A percentile compares a stretch with the other conserved stretches of the same genome.
phyloP scores from a whole-genome alignment of 345 rosid genomes.

The Stellera chamaejasme region DNA sequence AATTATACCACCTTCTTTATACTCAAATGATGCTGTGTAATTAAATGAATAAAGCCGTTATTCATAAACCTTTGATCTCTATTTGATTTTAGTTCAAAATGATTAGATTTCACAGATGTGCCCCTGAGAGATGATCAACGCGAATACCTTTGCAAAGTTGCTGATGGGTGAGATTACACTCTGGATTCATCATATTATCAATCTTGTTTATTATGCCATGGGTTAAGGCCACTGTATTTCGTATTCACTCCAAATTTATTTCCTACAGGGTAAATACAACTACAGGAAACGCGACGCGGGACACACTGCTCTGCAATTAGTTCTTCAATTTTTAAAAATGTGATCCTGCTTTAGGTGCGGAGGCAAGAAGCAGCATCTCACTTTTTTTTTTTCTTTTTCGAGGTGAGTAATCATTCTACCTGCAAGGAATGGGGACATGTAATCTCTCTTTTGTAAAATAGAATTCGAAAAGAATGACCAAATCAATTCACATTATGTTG shows the following conservation, averaged over 20 bases:
- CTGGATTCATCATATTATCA: neutral
- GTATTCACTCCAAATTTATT: too few relatives aligned
- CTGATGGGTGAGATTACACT: conserved; percentile 55
- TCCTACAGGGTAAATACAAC: conserved; percentile 52
- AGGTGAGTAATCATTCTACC: conserved; percentile 7
- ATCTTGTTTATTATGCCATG: neutral
- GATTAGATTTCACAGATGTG: conserved; percentile 88
- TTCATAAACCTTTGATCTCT: neutral
- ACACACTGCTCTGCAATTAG: conserved; percentile 74
- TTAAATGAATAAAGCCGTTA: too few relatives aligned
- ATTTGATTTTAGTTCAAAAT: conserved; percentile 3
- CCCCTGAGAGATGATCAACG: conserved; percentile 89
- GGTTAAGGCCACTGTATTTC: too few relatives aligned
- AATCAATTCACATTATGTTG: too few relatives aligned
- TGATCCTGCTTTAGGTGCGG: conserved; percentile 2
- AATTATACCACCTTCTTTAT: too few relatives aligned
- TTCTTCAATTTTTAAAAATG: conserved; percentile 8
- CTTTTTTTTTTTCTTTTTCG: conserved; percentile 13
- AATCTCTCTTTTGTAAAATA: neutral
- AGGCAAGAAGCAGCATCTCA: conserved; percentile 2
- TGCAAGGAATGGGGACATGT: neutral
- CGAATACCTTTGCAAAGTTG: conserved; percentile 74
- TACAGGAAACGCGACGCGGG: conserved; percentile 79
- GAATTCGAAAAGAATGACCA: neutral
- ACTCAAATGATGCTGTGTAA: too few relatives aligned